These are phyloP conservation scores for Pleurostoma richardsiae DNA, from an alignment of 2,329 filamentous ascomycete genomes.

Conservation along the genomic window DNA sequence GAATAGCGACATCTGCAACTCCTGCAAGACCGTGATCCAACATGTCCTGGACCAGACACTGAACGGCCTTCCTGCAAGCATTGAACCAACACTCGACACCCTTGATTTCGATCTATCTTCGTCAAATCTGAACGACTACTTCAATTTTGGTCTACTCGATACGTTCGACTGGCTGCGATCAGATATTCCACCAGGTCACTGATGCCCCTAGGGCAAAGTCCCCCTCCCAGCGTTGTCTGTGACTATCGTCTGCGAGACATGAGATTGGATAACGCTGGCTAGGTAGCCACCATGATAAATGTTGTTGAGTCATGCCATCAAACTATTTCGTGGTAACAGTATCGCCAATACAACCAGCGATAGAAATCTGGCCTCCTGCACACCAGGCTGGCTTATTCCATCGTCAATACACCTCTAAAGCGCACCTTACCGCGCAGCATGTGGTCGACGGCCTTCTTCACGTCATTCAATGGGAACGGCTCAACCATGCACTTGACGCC, in stretches of 20 bases:
- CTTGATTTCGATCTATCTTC: conserved; percentile 28
- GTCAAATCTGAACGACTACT: conserved; percentile 21
- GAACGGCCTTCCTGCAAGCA: conserved; percentile 24
- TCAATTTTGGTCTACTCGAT: conserved; percentile 43
- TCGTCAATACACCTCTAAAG: conserved; percentile 8
- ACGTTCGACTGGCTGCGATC: conserved; percentile 41
- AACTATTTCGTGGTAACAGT: too few relatives aligned
- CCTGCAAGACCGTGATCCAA: conserved; percentile 42
- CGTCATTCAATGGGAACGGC: conserved; percentile 51
- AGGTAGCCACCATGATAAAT: too few relatives aligned
- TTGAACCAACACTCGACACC: conserved; percentile 7
- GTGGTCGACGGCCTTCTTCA: conserved; percentile 28
- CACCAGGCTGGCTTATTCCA: background rate
- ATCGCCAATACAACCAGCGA: too few relatives aligned
- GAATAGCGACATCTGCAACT: conserved; percentile 40
- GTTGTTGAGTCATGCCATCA: too few relatives aligned
- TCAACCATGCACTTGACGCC: conserved; percentile 59
- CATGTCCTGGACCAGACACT: conserved; percentile 44
- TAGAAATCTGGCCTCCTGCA: too few relatives aligned
- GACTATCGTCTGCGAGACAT: too few relatives aligned
- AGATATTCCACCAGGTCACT: conserved; percentile 5
- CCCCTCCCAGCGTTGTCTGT: too few relatives aligned
- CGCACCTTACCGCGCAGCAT: conserved; percentile 8
- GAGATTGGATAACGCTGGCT: too few relatives aligned
- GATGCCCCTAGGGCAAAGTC: too few relatives aligned